Percentiles rank a stretch among this genome's conserved stretches.
Conservation (phyloP, 176 grass and related monocot genomes). For the Typha latifolia region DNA sequence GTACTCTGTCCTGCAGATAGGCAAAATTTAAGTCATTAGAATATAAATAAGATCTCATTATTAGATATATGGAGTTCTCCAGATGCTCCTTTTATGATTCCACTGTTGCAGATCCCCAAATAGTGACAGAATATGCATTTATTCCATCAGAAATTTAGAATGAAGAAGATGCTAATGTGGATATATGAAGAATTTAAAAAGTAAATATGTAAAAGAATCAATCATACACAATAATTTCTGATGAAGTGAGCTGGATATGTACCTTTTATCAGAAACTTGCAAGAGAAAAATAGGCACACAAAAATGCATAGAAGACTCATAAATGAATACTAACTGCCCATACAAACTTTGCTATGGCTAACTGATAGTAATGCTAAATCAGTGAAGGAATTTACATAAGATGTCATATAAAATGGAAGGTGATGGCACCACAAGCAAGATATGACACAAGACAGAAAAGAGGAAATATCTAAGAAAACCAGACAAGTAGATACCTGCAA, state of each 20-base stretch:
- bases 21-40: slow-evolving; percentile 7
- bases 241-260: too few relatives aligned
- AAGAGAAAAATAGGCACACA: too few relatives aligned
- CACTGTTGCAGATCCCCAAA: too few relatives aligned
- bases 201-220: too few relatives aligned
- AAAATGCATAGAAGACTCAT: too few relatives aligned
- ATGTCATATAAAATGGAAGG: too few relatives aligned
- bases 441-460: neutral
- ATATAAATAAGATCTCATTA: neutral
- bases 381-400: neutral
- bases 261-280: too few relatives aligned
- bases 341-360: too few relatives aligned
- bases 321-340: too few relatives aligned
- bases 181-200: too few relatives aligned
- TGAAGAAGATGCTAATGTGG: neutral
- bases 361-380: neutral
- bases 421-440: neutral
- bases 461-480: neutral
- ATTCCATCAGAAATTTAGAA: neutral
- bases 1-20: slow-evolving; percentile 70
- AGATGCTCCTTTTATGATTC: neutral
- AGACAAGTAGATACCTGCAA: slow-evolving; percentile 49
- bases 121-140: too few relatives aligned
- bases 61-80: neutral
- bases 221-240: too few relatives aligned